Percentiles rank a stretch among this genome's conserved stretches.
These are phyloP conservation scores for Arthromyces matolae DNA, from an alignment of 768 basidiomycete species.

Conservation along the genomic window DNA sequence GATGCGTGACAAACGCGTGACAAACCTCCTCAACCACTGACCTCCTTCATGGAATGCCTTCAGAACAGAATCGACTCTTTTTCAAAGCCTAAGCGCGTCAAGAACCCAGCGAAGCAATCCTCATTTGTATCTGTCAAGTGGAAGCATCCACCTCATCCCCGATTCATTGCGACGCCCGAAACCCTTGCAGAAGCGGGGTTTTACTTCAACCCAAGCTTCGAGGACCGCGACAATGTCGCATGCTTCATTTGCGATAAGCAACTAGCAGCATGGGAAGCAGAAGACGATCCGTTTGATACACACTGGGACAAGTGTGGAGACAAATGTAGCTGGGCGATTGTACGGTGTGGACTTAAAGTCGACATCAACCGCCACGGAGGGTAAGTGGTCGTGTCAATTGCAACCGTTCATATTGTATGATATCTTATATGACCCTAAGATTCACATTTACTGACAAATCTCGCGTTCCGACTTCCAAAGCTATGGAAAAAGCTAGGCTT, in stretches of 20 bases:
- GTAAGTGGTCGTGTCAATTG: conserved; percentile 28
- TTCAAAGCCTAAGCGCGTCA: conserved; percentile 56
- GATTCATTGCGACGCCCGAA: conserved; percentile 66
- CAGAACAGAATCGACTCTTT: conserved; percentile 68
- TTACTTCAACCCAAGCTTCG: conserved; percentile 68
- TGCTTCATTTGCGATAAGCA: conserved; percentile 85
- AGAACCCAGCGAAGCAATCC: conserved; percentile 47
- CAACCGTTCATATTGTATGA: conserved; percentile 3
- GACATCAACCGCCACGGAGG: conserved; percentile 57
- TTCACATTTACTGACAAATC: conserved; percentile 54
- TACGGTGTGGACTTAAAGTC: conserved; percentile 63
- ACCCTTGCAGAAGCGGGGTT: conserved; percentile 88
- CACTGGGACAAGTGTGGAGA: conserved; percentile 68
- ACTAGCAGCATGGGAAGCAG: conserved; percentile 78
- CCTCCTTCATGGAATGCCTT: conserved; percentile 46
- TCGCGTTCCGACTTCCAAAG: conserved; percentile 62
- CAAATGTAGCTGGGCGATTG: conserved; percentile 76
- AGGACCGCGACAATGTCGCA: conserved; percentile 69
- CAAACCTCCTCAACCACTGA: conserved; percentile 17
- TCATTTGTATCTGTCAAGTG: conserved; percentile 58
- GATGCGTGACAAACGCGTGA: conserved; percentile 37
- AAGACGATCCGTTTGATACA: conserved; percentile 84
- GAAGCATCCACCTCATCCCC: conserved; percentile 58
- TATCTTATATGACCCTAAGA: conserved; percentile 32
- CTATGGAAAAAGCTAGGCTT: conserved; percentile 70